Percentiles rank a stretch among this genome's conserved stretches.
Evolutionary conservation across 148 eudicot genomes (phyloP).

Genomic region (Dianthus caryophyllus): DNA sequence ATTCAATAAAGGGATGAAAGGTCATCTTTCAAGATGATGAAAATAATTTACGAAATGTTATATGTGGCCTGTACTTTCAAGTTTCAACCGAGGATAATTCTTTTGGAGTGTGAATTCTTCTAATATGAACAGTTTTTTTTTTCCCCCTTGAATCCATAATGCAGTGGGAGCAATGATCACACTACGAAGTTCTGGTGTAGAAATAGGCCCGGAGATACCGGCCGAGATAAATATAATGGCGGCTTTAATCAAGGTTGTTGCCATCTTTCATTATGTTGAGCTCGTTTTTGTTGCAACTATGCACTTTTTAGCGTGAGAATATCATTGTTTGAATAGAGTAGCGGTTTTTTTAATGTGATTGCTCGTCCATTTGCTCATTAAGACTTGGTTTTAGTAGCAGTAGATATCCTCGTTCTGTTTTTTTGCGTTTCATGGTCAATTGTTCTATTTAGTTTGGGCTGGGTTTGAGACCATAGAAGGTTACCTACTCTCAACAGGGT

Average conservation of each 20-base stretch:
- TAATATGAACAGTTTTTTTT: constrained; percentile 15
- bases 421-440: background rate
- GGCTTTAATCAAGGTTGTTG: constrained; percentile 64
- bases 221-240: constrained; percentile 65
- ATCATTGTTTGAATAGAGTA: background rate
- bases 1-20: background rate
- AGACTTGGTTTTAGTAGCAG: background rate
- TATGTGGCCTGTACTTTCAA: constrained; percentile 1
- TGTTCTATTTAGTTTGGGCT: too few species aligned
- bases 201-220: constrained; percentile 97
- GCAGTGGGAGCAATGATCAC: constrained; percentile 98
- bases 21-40: background rate
- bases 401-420: background rate
- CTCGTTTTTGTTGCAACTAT: background rate
- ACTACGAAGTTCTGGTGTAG: constrained; percentile 98
- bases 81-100: background rate
- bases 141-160: constrained; percentile 18
- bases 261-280: constrained; percentile 5
- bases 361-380: background rate
- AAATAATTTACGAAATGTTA: background rate
- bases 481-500: too few species aligned
- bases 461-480: too few species aligned
- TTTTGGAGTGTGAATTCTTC: background rate
- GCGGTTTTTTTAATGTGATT: background rate
- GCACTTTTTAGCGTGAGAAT: background rate